Evolutionary conservation across 2,329 filamentous ascomycete genomes (phyloP), one percentile per base, ranked within the genome.

Genomic region (Claviceps citrina): DNA sequence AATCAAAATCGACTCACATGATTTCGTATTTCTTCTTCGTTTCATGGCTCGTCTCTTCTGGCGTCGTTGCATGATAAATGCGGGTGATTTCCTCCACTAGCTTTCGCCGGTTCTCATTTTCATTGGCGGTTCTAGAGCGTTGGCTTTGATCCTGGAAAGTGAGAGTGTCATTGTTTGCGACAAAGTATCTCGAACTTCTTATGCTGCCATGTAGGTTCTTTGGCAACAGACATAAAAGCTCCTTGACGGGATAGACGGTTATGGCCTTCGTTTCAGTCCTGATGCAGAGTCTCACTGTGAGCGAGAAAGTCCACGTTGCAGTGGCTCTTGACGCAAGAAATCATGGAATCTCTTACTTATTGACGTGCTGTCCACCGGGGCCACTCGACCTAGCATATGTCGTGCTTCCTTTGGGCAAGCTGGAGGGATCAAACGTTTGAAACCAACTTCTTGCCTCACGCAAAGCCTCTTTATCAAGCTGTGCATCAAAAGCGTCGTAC

Each of bases 221-320:
- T 0, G 73, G 73, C 7, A 76, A 51, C 7, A 53, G 42, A 4
- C 54, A 51, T 6, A 62, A 47, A 10, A 77, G 56, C 18, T 75
- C 67, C 12, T 55, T 51, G 3, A 73, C 51, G 1, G 65, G 46
- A 62, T 71, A 76, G 10, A 57, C 59, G 1, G 72, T 73, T 34
- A 66, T 70, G 18, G 72, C 73, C 47, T 76, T 77, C 38, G 64
- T 70, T 55, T 77, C 73, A 0, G 73, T 77, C 44, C 72, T 76
- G 47, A 45, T 55, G 65, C 5, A 47, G 56, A n/a, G 7, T 12
- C 18, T n/a, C 3, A 9, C n/a, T 22, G 24, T 39, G 31, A 39
- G 38, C 18, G n/a, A 16, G 13, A 22, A 15, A 20, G 12, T 32
- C 12, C 16, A 16, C 9, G 59, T 56, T 10, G 61, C 63, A n/a